Conservation (phyloP, 208 protist species). For the Porcisia deanei region DNA sequence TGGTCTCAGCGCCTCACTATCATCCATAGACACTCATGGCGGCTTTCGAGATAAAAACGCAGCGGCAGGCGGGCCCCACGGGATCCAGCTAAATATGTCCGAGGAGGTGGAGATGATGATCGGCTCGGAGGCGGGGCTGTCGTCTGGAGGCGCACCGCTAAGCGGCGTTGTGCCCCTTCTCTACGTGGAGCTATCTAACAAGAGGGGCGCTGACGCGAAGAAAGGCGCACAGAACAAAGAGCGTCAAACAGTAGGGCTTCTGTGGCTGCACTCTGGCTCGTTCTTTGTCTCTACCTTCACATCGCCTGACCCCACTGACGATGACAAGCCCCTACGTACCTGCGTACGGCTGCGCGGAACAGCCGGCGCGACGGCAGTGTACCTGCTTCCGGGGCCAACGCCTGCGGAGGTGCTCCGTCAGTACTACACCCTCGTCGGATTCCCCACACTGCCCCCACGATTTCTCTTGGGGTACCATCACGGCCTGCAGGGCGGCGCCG, state of each 20-base stretch:
- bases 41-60: neutral
- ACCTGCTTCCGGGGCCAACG: conserved; percentile 91
- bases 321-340: neutral
- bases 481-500: conserved; percentile 19
- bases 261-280: conserved; percentile 46
- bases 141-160: neutral
- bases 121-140: conserved; percentile 2
- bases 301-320: neutral
- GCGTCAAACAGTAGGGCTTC: conserved; percentile 35
- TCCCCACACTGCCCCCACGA: conserved; percentile 90
- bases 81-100: conserved; percentile 20
- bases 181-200: conserved; percentile 22
- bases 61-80: neutral
- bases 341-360: conserved; percentile 53
- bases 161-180: conserved; percentile 26
- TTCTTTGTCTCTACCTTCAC: conserved; percentile 25
- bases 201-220: neutral
- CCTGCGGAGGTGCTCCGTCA: conserved; percentile 84
- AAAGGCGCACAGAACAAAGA: neutral
- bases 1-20: conserved; percentile 8
- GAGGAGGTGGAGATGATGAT: conserved; percentile 22
- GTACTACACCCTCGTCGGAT: conserved; percentile 94
- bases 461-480: conserved; percentile 97
- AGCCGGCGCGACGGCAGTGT: conserved; percentile 92
- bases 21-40: neutral